Percentiles rank a stretch among this genome's conserved stretches.
Evolutionary conservation across 2,329 filamentous ascomycete genomes (phyloP).

Genomic region (Neoascochyta sp.): DNA sequence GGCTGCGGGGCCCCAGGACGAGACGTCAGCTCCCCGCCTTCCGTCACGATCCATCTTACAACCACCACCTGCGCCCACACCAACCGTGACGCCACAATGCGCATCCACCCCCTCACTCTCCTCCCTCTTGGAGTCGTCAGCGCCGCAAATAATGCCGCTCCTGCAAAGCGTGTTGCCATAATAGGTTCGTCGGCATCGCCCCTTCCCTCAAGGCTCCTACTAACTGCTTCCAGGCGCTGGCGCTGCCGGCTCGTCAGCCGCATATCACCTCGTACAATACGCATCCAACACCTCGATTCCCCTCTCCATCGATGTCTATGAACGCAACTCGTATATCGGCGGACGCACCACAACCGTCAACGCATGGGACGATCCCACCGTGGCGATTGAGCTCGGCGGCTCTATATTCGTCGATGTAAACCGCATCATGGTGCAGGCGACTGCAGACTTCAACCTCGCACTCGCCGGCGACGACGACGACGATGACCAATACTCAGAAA

Average conservation of each 20-base stretch:
- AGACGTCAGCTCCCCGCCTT: too few species aligned
- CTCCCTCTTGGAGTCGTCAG: conserved; percentile 16
- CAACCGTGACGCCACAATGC: too few species aligned
- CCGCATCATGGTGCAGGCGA: conserved; percentile 72
- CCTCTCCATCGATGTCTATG: conserved; percentile 83
- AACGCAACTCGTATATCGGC: conserved; percentile 72
- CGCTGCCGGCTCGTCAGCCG: conserved; percentile 79
- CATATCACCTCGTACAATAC: conserved; percentile 75
- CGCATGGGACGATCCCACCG: conserved; percentile 62
- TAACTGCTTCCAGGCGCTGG: conserved; percentile 67
- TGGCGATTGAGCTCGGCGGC: conserved; percentile 80
- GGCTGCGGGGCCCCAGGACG: too few species aligned
- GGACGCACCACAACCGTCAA: conserved; percentile 84
- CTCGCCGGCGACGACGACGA: conserved; percentile 41
- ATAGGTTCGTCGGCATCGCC: conserved; percentile 26
- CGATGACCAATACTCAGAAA: too few species aligned
- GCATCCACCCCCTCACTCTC: conserved; percentile 15
- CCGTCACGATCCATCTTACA: too few species aligned
- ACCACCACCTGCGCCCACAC: too few species aligned
- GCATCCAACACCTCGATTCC: conserved; percentile 57
- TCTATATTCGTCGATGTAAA: conserved; percentile 89
- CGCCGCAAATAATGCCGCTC: conserved; percentile 8
- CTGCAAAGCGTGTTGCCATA: conserved; percentile 36
- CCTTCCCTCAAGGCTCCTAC: background rate
- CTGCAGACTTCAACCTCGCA: conserved; percentile 65